Evolutionary conservation across 2,329 filamentous ascomycete species (phyloP).

Genomic region (Pestalotiopsis sp.): DNA sequence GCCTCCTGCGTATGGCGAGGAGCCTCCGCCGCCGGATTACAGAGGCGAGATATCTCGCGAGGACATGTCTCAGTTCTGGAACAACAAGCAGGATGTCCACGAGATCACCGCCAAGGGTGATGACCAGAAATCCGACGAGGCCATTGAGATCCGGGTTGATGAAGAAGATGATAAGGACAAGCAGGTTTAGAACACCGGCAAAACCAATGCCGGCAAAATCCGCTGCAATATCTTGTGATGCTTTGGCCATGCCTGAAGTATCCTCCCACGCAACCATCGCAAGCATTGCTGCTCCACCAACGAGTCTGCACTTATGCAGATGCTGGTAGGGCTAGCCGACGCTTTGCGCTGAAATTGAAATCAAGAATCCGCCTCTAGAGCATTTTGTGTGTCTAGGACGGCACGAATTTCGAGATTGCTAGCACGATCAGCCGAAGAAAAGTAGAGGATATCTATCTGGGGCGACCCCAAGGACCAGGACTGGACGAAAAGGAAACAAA

Average conservation of each 20-base stretch:
- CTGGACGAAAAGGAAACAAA: neutral
- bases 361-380: neutral
- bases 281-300: too few species aligned
- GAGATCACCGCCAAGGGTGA: conserved; percentile 38
- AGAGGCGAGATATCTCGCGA: conserved; percentile 20
- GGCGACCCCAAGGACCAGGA: neutral
- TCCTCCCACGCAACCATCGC: too few species aligned
- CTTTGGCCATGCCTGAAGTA: neutral
- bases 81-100: conserved; percentile 37
- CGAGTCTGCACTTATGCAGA: too few species aligned
- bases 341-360: too few species aligned
- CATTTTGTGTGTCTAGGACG: neutral
- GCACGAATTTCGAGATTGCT: neutral
- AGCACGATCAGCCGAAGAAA: neutral
- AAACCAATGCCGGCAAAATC: neutral
- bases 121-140: conserved; percentile 43
- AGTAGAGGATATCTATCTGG: neutral
- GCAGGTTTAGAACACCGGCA: neutral
- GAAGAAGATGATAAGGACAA: conserved; percentile 34
- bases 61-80: conserved; percentile 37
- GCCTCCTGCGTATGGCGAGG: conserved; percentile 21
- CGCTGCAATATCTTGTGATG: neutral
- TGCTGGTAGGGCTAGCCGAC: too few species aligned
- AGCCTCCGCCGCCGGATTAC: conserved; percentile 16
- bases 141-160: conserved; percentile 52